Evolutionary conservation across 2,329 filamentous ascomycete species (phyloP).

Genomic region (Talaromyces funiculosus): DNA sequence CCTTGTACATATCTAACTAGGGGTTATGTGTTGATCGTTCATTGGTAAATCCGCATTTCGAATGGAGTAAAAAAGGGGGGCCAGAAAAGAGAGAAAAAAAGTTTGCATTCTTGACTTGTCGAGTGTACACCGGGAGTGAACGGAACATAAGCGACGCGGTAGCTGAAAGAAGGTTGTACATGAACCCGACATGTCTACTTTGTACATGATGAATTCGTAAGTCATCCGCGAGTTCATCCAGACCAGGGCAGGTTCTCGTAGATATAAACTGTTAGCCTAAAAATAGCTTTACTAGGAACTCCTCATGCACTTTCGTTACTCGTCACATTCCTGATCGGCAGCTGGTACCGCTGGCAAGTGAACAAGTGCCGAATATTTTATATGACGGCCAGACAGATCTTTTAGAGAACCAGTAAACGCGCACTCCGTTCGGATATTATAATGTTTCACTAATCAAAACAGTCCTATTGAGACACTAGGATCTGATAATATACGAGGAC

Average conservation of each 20-base stretch:
- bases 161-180: constrained; percentile 1
- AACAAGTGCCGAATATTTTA: neutral
- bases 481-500: neutral
- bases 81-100: neutral
- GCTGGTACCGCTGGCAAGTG: neutral
- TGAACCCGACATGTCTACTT: neutral
- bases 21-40: constrained; percentile 4
- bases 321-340: neutral
- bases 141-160: neutral
- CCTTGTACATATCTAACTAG: neutral
- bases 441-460: neutral
- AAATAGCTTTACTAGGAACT: neutral
- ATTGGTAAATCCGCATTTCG: neutral
- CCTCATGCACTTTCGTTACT: neutral
- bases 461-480: neutral
- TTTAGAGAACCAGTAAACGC: neutral
- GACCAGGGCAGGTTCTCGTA: neutral
- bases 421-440: neutral
- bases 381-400: neutral
- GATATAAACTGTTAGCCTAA: neutral
- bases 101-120: neutral
- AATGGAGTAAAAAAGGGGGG: neutral
- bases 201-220: neutral
- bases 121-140: neutral
- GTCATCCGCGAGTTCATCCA: neutral